Base-by-base conservation (phyloP, 805 yeast species). In the Kazachstania kunashirensis region DNA sequence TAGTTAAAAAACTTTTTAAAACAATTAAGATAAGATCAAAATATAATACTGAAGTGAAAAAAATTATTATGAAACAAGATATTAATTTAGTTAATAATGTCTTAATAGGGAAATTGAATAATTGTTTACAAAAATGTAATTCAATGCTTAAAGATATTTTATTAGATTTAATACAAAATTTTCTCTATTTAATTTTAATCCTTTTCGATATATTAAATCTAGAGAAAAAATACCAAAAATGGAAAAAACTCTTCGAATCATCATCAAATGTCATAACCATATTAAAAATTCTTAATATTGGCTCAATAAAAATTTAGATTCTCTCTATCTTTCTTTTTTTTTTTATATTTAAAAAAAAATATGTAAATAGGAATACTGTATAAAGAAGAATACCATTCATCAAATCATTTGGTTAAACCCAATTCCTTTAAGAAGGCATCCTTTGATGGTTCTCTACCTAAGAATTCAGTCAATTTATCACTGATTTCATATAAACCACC, bases 401-500 rank as follows among this genome's bases (percentile, higher is more conserved):
- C 12, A 15, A 18, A 31, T 25, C 24, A 42, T 6, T 31, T 34
- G 7, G 35, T 36, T 27, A 71, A 51, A 12, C 83, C 82, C 33
- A 83, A 56, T 53, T 83, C 94, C 47, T 69, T 47, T 46, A 83
- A 64, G 63, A 84, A 84, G 0, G 94, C 88, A 23, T 68, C 73
- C 32, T 77, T 72, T 48, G 71, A 74, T 34, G 94, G 94, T 49
- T 75, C 70, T 57, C 95, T 74, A 4, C 89, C 92, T 41, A 84
- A 65, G 33, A 83, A 65, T 47, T 77, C 83, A 30, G 59, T 61
- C 54, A 84, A 66, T 42, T 71, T 71, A 29, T 75, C 83, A 62
- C 70, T 67, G 43, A 77, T 82, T 33, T 83, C 94, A 40, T 70
- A 61, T 2, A 85, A 68, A 6, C 89, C 89, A 44, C 95, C 94